Base-by-base conservation (phyloP, 805 yeast genomes). In the Ogataea saltuana region DNA sequence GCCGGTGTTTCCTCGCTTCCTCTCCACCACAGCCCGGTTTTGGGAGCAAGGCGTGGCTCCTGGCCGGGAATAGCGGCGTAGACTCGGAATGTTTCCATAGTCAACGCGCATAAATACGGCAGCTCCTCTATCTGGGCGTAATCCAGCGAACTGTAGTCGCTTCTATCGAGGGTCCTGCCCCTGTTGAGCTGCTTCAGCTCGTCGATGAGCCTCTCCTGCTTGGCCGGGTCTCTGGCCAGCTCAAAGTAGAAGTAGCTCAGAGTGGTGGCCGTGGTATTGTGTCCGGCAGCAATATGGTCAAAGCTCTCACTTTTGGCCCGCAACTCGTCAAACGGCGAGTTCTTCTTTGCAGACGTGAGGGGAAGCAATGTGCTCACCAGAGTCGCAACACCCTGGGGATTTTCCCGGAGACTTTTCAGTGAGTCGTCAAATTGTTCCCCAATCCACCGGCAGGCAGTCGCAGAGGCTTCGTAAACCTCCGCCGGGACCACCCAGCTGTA, bases 231-330 rank as follows among this genome's bases (percentile, higher is more conserved):
- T 44, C 78, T 64, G 2, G 86, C 80, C 27, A 83, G 56, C 54
- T 81, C 80, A 65, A 76, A 83, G 16, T 77, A 67, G 40, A 78
- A 61, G 56, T 75, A 84, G 0, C 86, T 68, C 45, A 83, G 58
- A n/a, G 81, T 79, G 6, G 79, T 71, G 0, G 85, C 87, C 1
- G 86, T 82, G 4, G 90, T 83, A 55, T 83, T 85, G 56, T 84
- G 89, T 3, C 90, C 90, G 0, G 90, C 90, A 34, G 84, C 82
- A 28, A 83, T 71, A 57, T 83, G 87, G 55, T 83, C 90, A 33
- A 75, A 71, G 20, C 70, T 57, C 49, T 76, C 82, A 25, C 76
- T 65, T n/a, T 70, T 71, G 10, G 74, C 70, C 8, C 64, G 42
- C n/a, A 22, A 3, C 8, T 35, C 26, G 32, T 53, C 55, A 23